phyloP scores from a whole-genome alignment of 202 grass and related monocot genomes.

The Bolboschoenoplectus hybrid region DNA sequence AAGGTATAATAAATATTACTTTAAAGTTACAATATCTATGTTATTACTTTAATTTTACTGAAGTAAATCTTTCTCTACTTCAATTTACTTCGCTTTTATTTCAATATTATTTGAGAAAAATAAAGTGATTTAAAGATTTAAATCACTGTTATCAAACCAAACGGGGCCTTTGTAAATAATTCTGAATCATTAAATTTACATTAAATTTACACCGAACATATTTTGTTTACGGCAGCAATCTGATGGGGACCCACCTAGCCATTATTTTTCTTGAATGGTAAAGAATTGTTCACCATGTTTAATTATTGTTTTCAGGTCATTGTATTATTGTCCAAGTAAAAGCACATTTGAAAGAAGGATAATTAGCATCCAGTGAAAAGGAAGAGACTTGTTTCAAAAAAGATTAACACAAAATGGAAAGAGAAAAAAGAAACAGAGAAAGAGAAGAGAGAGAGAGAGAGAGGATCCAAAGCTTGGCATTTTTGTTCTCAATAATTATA shows the following conservation, averaged over 20 bases:
- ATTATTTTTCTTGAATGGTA: not conserved
- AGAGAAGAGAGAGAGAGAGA: not conserved
- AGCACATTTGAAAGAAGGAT: not conserved
- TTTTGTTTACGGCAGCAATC: not conserved
- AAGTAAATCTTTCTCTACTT: no score
- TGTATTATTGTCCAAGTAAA: not conserved
- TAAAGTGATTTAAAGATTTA: no score
- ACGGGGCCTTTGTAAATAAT: no score
- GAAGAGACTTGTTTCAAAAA: no score
- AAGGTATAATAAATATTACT: no score
- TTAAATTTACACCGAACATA: not conserved
- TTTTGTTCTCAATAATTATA: not conserved
- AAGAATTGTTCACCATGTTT: not conserved
- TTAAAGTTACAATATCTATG: no score
- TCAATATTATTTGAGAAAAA: no score
- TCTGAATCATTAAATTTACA: not conserved
- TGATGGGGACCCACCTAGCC: not conserved
- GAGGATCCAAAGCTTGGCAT: conserved; percentile 17
- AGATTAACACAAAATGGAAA: not conserved
- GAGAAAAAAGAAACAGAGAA: not conserved
- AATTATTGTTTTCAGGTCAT: not conserved
- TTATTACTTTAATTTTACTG: no score
- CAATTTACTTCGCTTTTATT: no score
- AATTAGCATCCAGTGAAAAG: not conserved
- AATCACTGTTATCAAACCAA: no score